Base-by-base conservation (phyloP, 2,329 filamentous ascomycete genomes). In the Aspergillus sp. region DNA sequence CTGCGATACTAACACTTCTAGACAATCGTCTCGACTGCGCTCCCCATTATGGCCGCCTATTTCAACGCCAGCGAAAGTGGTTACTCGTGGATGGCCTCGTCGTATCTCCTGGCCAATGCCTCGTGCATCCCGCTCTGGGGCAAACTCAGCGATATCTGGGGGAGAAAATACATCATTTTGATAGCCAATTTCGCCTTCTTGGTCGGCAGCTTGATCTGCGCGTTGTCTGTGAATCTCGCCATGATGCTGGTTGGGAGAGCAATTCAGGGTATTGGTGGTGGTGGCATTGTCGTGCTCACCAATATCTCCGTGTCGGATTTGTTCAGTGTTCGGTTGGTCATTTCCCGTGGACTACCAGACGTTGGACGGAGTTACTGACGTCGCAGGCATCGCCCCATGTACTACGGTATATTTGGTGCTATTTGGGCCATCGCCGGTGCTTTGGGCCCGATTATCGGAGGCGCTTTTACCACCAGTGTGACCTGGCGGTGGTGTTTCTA, bases 101-200 rank as follows among this genome's bases (percentile, higher is more conserved):
- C 71, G 7, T 73, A 71, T 53, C 60, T 74, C 10, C 59, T 74
- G 44, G 69, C 66, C 44, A 70, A 73, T 53, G 67, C 73, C 26
- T 62, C 70, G 9, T 68, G 75, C 19, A 76, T 77, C 2, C 78
- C 78, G 2, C 70, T 78, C 30, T 82, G 79, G 78, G 79, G 79
- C 26, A 83, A 83, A 57, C 65, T 83, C 26, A 80, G 77, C 40
- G 82, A 85, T 53, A 84, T 85, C 48, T 85, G 78, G 67, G 82
- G 82, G 2, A 72, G 82, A 36, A 86, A 85, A 55, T 76, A 75
- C 8, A 73, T 82, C 42, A 66, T 85, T 29, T 66, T 85, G 9
- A 55, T 76, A 3, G 80, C 80, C 12, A 82, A 82, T 48, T 64
- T 74, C 12, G 66, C 82, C 27, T 86, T 85, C 67, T 74, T 85